phyloP scores from a whole-genome alignment of 305 asterid genomes.

The Fraxinus baroniana region DNA sequence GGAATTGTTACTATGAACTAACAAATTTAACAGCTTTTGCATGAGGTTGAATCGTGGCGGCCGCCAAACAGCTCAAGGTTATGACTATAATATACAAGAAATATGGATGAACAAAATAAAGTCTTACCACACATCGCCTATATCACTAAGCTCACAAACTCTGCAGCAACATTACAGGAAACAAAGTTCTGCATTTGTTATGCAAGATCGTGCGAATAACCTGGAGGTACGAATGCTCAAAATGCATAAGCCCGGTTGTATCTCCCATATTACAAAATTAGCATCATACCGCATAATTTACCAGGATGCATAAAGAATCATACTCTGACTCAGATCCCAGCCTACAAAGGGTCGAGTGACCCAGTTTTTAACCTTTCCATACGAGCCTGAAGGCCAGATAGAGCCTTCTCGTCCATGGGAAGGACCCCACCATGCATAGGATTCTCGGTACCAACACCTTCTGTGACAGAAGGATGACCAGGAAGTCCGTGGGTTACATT shows the following conservation, averaged over 20 bases:
- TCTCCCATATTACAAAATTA: conserved; percentile 32
- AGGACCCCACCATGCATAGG: conserved; percentile 65
- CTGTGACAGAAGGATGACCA: conserved; percentile 41
- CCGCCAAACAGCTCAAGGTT: neutral
- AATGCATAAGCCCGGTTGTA: neutral
- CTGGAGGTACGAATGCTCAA: neutral
- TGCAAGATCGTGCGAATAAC: too few relatives aligned
- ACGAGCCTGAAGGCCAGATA: conserved; percentile 98
- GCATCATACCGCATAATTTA: conserved; percentile 29
- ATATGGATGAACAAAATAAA: conserved; percentile 3
- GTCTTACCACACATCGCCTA: conserved; percentile 16
- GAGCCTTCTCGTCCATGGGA: conserved; percentile 98
- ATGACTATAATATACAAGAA: conserved; percentile 15
- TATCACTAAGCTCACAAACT: conserved; percentile 3
- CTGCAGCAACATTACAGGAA: conserved; percentile 27
- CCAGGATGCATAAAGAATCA: conserved; percentile 32
- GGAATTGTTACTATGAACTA: neutral
- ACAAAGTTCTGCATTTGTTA: conserved; percentile 21
- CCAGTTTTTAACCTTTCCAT: conserved; percentile 97
- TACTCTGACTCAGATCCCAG: neutral
- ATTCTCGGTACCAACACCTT: conserved; percentile 42
- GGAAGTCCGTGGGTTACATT: conserved; percentile 34
- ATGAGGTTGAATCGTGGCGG: neutral
- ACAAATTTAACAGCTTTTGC: neutral
- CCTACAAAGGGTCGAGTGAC: conserved; percentile 62